Base-by-base conservation (phyloP, 2,329 filamentous ascomycete species). In the Lachnellula occidentalis region DNA sequence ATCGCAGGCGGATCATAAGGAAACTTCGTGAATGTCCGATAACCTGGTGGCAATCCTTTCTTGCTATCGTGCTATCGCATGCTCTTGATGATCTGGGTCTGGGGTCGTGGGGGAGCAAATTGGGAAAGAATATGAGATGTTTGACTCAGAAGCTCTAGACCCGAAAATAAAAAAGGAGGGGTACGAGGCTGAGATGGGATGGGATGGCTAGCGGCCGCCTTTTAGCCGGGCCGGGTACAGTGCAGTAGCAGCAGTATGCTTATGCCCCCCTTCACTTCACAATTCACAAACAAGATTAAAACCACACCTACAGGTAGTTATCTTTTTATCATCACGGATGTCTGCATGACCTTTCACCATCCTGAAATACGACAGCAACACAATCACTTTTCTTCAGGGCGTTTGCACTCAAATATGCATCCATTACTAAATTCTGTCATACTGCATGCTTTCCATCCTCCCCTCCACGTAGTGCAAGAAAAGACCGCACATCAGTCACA, bases 401-500 rank as follows among this genome's bases (percentile, higher is more conserved):
- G 11, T 31, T 14, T 45, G 22, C 14, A 27, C n/a, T 17, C n/a
- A 12, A 45, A 24, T 24, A 27, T 14, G 21, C 21, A 27, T 45
- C 14, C 22, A 45, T 45, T 45, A 45, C 43, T 45, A 31, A 45
- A 45, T 34, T 45, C 14, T 45, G 41, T 43, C 43, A 45, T 22
- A 22, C 43, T 31, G 43, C 22, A 31, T 69, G 66, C 69, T 83
- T 82, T 58, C 83, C 83, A 64, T 86, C 82, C 69, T 97, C 91
- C 27, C 94, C 94, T 64, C 92, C 87, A 66, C 92, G 83, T 64
- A 99, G 77, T 54, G 91, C 92, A 67, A 99, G 78, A 60, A 97
- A 77, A 48, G 94, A 92, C 66, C 94, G 82, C 56, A 99, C 92
- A 73, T 99, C 94, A 50, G 92, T 95, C 62, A 94, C 92, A 73